Percentiles rank a stretch among this genome's conserved stretches.
phyloP scores from a whole-genome alignment of 257 asterid genomes.

The Plectranthus barbatus region DNA sequence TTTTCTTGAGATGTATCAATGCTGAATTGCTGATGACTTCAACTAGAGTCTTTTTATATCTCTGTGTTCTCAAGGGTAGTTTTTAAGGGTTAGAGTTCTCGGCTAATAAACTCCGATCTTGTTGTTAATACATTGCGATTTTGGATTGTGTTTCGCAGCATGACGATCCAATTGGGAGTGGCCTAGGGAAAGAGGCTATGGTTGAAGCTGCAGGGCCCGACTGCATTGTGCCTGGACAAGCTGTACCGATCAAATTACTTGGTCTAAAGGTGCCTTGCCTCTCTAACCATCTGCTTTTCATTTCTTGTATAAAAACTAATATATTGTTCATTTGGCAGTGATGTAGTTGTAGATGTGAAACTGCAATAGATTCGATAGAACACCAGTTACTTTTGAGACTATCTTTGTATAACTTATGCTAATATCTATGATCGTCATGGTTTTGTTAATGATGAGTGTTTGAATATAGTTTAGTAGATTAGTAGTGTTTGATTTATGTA shows the following conservation, averaged over 20 bases:
- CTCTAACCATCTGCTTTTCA: background rate
- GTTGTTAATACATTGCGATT: slow-evolving; percentile 1
- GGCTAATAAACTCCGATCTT: background rate
- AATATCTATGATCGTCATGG: background rate
- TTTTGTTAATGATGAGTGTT: background rate
- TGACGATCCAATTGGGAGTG: slow-evolving; percentile 53
- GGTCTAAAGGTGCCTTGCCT: slow-evolving; percentile 74
- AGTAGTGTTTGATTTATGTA: background rate
- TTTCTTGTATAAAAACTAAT: background rate
- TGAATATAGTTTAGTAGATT: too few species aligned
- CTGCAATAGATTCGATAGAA: background rate
- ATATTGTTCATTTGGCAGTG: background rate
- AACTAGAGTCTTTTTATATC: background rate
- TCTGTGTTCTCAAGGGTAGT: background rate
- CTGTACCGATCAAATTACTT: slow-evolving; percentile 60
- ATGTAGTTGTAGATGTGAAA: background rate
- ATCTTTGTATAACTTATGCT: background rate
- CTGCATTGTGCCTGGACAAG: slow-evolving; percentile 89
- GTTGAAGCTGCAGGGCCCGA: slow-evolving; percentile 97
- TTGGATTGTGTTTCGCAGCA: slow-evolving; percentile 24
- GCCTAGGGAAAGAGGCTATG: slow-evolving; percentile 70
- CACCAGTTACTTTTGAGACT: background rate
- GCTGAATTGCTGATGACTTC: background rate
- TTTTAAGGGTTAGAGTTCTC: background rate
- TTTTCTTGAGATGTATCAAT: background rate